Evolutionary conservation across 805 yeast genomes (phyloP), one percentile per base, ranked within the genome.

Genomic region (Teunomyces pallodes): DNA sequence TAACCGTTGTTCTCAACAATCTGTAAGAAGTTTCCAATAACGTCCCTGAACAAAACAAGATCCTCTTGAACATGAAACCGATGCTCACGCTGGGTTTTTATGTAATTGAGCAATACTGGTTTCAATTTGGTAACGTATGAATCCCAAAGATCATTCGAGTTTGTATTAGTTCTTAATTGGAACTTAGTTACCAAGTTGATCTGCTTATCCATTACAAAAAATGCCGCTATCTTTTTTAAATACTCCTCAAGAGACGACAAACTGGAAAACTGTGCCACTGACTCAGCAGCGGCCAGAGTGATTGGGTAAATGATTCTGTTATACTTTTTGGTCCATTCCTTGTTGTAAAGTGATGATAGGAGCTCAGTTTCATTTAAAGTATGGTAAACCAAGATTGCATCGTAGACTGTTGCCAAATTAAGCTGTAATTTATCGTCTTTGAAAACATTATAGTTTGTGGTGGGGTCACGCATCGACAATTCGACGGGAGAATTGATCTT

Each of bases 401-500:
- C 97, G 64, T 82, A 87, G 27, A 92, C 72, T 5, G 90, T 86
- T n/a, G 82, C 77, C 48, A 91, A 65, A 47, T 84, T 83, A 29
- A 90, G 75, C 35, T 60, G 62, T 20, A 66, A 50, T 4, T 46
- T 43, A 14, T 58, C 69, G 12, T 77, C 79, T 6, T 74, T 69
- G 43, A 84, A 66, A 2, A 84, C 74, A 54, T 79, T 74, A 48
- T 79, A 76, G 54, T 70, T 74, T 48, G 64, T 62, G 45, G 70
- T 68, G 0, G 84, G 75, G 40, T 81, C 82, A 57, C 97, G 75
- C 60, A 90, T 72, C 5, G 96, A 81, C 6, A 80, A 65, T 64
- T 92, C 98, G 4, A 91, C 87, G 0, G 96, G 87, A 0, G 97
- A 87, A 62, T 91, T 91, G 54, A 92, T 79, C 57, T 86, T 83